Percentiles rank a stretch among this genome's conserved stretches.
Conservation (phyloP, 331 rosid species). For the Malus hybrid region DNA sequence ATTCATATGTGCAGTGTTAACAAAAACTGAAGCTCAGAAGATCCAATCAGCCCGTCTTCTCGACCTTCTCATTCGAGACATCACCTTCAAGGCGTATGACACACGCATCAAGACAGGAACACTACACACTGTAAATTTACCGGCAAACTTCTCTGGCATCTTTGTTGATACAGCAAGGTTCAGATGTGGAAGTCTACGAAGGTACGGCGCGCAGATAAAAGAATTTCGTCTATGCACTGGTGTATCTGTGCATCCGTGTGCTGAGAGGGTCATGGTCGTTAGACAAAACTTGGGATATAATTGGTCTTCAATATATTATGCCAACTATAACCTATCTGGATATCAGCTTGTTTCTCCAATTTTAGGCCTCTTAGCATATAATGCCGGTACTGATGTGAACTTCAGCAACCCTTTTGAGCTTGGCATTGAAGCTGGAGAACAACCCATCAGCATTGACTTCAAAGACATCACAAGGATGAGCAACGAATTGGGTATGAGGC, state of each 20-base stretch:
- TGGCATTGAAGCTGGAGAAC: slow-evolving; percentile 52
- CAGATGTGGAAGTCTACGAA: slow-evolving; percentile 78
- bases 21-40: slow-evolving; percentile 36
- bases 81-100: slow-evolving; percentile 56
- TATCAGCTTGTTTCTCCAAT: slow-evolving; percentile 78
- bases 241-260: slow-evolving; percentile 66
- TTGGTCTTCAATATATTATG: slow-evolving; percentile 66
- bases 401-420: slow-evolving; percentile 73
- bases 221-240: slow-evolving; percentile 66
- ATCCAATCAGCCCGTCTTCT: slow-evolving; percentile 66
- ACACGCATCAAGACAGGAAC: slow-evolving; percentile 49
- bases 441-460: slow-evolving; percentile 66
- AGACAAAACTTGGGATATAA: slow-evolving; percentile 62
- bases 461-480: slow-evolving; percentile 33
- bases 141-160: slow-evolving; percentile 73
- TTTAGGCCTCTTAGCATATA: slow-evolving; percentile 72
- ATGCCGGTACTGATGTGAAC: slow-evolving; percentile 52
- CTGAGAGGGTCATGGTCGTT: slow-evolving; percentile 74
- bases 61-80: slow-evolving; percentile 77
- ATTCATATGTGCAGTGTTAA: slow-evolving; percentile 20
- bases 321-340: slow-evolving; percentile 63
- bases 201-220: slow-evolving; percentile 74
- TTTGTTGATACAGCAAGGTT: slow-evolving; percentile 45
- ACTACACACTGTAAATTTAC: slow-evolving; percentile 46
- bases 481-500: slow-evolving; percentile 19